These are phyloP conservation scores for Pelargonium cotyledonis DNA, from an alignment of 441 rosid species.

Conservation along the genomic window DNA sequence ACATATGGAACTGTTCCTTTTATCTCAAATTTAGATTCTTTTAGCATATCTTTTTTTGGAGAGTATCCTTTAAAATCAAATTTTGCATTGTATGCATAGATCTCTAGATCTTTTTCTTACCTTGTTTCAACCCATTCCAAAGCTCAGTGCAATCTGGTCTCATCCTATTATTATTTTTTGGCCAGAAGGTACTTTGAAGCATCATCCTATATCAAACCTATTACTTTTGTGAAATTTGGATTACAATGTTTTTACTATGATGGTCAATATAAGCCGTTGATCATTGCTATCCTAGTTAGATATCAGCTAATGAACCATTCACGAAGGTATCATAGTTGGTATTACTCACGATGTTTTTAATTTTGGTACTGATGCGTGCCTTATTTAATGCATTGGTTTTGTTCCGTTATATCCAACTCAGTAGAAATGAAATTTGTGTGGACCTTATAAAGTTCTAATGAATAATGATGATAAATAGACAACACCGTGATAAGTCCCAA, in stretches of 20 bases:
- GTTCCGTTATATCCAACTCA: too few species aligned
- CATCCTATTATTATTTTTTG: background rate
- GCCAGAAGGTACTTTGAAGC: background rate
- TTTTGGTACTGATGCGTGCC: too few species aligned
- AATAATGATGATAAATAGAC: too few species aligned
- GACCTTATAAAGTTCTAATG: too few species aligned
- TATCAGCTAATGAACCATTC: background rate
- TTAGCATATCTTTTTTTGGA: background rate
- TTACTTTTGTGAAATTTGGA: background rate
- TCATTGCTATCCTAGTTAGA: background rate
- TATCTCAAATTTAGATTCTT: background rate
- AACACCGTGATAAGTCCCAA: too few species aligned
- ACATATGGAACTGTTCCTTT: background rate
- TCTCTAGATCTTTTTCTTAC: background rate
- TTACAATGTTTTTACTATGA: background rate
- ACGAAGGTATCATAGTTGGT: background rate
- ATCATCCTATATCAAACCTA: background rate
- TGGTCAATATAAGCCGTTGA: background rate
- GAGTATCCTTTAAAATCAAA: background rate
- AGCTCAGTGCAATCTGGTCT: background rate
- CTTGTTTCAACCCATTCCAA: background rate
- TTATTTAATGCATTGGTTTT: too few species aligned
- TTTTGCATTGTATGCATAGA: background rate
- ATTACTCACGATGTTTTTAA: too few species aligned
- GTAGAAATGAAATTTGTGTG: too few species aligned